Evolutionary conservation across 1,284 basidiomycete species (phyloP).

Genomic region (Ustilago trichophora): DNA sequence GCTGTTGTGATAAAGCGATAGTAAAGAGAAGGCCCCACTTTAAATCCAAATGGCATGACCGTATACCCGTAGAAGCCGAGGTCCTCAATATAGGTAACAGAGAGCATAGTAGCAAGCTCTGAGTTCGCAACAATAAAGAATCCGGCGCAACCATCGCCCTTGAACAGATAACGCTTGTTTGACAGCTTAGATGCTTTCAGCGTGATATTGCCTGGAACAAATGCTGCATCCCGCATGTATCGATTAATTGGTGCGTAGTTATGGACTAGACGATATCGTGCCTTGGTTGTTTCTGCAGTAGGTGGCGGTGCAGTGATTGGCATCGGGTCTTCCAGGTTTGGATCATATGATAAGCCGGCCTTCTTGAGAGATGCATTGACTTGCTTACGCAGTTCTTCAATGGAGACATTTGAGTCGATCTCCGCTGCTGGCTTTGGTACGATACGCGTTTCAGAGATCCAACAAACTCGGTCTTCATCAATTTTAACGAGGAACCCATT

Average conservation of each 20-base stretch:
- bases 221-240: background rate
- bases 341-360: no score
- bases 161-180: no score
- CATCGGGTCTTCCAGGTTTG: no score
- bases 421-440: slow-evolving; percentile 1
- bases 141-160: no score
- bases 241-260: slow-evolving; percentile 6
- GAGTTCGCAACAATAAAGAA: no score
- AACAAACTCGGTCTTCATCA: background rate
- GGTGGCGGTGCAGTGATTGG: no score
- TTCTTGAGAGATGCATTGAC: no score
- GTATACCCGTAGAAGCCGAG: slow-evolving; percentile 1
- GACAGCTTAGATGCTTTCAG: background rate
- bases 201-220: background rate
- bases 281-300: no score
- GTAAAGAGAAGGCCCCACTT: no score
- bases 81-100: slow-evolving; percentile 4
- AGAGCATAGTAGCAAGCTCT: slow-evolving; percentile 3
- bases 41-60: no score
- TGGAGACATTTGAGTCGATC: slow-evolving; percentile 3
- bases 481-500: slow-evolving; percentile 1
- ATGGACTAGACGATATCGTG: background rate
- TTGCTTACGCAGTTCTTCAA: no score
- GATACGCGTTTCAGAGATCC: slow-evolving; percentile 4
- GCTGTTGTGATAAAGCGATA: no score